Evolutionary conservation across 2,329 filamentous ascomycete genomes (phyloP).

Genomic region (Coniosporium tulheliwenetii): DNA sequence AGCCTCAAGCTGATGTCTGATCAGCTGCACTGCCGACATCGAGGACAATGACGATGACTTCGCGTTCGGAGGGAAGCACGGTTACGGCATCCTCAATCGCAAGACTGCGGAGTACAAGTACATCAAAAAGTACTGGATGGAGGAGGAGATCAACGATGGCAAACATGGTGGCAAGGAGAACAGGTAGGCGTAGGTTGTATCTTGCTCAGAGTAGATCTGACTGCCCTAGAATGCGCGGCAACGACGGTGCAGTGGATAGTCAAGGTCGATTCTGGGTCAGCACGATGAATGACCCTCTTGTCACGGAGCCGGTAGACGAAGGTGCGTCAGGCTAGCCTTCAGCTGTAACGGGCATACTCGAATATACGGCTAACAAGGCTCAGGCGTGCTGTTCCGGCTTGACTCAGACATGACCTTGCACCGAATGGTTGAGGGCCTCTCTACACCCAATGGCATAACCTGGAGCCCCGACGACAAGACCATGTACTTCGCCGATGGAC

Average conservation of each 20-base stretch:
- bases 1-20: too few relatives aligned
- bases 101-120: slow-evolving; percentile 38
- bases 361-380: neutral
- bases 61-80: slow-evolving; percentile 65
- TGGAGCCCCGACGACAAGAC: slow-evolving; percentile 60
- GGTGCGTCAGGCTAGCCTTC: slow-evolving; percentile 8
- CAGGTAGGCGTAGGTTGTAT: slow-evolving; percentile 18
- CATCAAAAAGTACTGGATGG: slow-evolving; percentile 40
- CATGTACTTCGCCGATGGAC: slow-evolving; percentile 74
- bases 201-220: neutral
- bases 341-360: too few relatives aligned
- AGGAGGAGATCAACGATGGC: slow-evolving; percentile 26
- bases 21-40: slow-evolving; percentile 55
- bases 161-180: slow-evolving; percentile 19
- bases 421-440: slow-evolving; percentile 45
- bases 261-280: slow-evolving; percentile 75
- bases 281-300: slow-evolving; percentile 67
- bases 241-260: slow-evolving; percentile 71
- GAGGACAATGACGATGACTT: slow-evolving; percentile 52
- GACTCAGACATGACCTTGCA: slow-evolving; percentile 44
- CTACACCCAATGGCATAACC: slow-evolving; percentile 71
- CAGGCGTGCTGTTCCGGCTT: slow-evolving; percentile 61
- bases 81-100: slow-evolving; percentile 63
- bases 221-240: slow-evolving; percentile 39
- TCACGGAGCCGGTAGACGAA: slow-evolving; percentile 33